phyloP scores from a whole-genome alignment of 2,329 filamentous ascomycete genomes.

The Aspergillus aculeatinus region DNA sequence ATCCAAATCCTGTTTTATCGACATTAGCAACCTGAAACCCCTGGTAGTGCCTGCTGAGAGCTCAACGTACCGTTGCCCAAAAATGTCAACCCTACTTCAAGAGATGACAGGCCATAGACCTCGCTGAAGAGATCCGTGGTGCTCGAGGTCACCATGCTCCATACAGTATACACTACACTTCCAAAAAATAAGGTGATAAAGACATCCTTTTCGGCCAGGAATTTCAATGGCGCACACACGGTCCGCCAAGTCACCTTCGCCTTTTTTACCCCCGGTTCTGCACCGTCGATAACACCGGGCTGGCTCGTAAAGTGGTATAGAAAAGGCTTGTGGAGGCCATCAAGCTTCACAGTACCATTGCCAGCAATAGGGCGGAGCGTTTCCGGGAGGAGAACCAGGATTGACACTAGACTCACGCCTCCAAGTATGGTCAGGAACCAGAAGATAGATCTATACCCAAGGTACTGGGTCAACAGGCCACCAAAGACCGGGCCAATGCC shows the following conservation, averaged over 20 bases:
- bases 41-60: not conserved
- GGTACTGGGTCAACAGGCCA: constrained; percentile 35
- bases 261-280: constrained; percentile 25
- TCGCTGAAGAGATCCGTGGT: constrained; percentile 42
- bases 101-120: constrained; percentile 30
- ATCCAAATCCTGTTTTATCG: constrained; percentile 2
- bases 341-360: constrained; percentile 40
- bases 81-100: constrained; percentile 45
- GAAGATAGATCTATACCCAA: constrained; percentile 42
- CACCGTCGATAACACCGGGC: constrained; percentile 14
- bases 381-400: constrained; percentile 45
- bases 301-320: constrained; percentile 27
- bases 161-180: constrained; percentile 48
- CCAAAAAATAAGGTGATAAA: constrained; percentile 46
- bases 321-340: constrained; percentile 43
- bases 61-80: constrained; percentile 38
- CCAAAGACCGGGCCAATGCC: constrained; percentile 49
- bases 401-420: constrained; percentile 35
- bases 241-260: constrained; percentile 19
- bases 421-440: constrained; percentile 44
- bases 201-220: constrained; percentile 50
- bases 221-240: constrained; percentile 38
- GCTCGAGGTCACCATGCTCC: constrained; percentile 51
- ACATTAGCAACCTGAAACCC: not conserved
- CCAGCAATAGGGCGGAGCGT: constrained; percentile 42